A percentile compares a stretch with the other conserved stretches of the same genome.
Conservation (phyloP, 1,284 basidiomycete genomes). For the Ceratobasidium papillatum region DNA sequence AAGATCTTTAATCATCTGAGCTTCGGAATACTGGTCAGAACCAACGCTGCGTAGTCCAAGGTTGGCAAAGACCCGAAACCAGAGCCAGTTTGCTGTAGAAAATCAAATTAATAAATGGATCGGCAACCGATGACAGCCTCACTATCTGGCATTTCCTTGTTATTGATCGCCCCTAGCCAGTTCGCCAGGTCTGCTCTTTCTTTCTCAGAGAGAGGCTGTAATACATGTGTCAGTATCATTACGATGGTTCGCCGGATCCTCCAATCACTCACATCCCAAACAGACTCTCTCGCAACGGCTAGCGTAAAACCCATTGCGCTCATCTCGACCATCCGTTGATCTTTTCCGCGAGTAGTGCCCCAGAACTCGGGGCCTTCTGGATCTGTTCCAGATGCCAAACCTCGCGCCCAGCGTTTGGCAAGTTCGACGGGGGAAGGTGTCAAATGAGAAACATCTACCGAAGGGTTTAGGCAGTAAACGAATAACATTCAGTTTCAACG, state of each 20-base stretch:
- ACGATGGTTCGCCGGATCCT: neutral
- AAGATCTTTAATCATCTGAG: constrained; percentile 73
- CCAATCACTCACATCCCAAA: constrained; percentile 64
- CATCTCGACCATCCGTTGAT: constrained; percentile 85
- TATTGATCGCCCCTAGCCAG: constrained; percentile 79
- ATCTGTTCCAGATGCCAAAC: constrained; percentile 72
- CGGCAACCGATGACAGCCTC: neutral
- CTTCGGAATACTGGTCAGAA: constrained; percentile 63
- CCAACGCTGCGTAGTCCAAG: constrained; percentile 71
- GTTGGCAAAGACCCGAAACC: constrained; percentile 84
- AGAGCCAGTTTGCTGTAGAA: constrained; percentile 74
- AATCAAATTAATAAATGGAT: neutral
- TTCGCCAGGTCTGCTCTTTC: constrained; percentile 67
- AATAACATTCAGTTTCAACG: constrained; percentile 54
- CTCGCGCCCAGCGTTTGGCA: constrained; percentile 67
- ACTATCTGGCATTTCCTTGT: constrained; percentile 63
- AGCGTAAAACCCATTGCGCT: constrained; percentile 78
- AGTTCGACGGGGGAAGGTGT: constrained; percentile 17
- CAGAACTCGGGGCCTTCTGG: constrained; percentile 74
- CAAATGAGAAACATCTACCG: constrained; percentile 13
- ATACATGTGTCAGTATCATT: neutral
- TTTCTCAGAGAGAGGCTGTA: constrained; percentile 55
- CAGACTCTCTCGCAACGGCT: constrained; percentile 68
- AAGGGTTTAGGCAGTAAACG: neutral
- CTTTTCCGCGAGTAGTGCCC: constrained; percentile 76